Evolutionary conservation across 2,329 filamentous ascomycete species (phyloP).

Genomic region (Volutella citrinella): DNA sequence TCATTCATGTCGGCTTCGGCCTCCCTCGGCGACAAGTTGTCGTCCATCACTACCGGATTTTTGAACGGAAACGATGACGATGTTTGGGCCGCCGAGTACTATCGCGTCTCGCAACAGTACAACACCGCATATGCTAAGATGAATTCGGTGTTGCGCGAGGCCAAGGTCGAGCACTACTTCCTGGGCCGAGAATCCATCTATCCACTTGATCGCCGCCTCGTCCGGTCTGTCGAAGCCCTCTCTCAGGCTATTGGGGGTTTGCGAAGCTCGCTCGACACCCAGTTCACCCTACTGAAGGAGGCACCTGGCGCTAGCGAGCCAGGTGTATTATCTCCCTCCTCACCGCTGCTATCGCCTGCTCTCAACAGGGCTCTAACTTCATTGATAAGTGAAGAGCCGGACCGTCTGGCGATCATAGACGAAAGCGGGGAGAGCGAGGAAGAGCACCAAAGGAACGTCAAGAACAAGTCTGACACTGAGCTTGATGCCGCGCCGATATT

Average conservation of each 20-base stretch:
- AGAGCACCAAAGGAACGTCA: conserved; percentile 33
- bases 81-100: conserved; percentile 64
- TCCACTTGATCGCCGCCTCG: conserved; percentile 72
- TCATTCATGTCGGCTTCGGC: conserved; percentile 71
- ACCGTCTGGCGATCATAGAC: conserved; percentile 59
- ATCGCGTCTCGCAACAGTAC: conserved; percentile 60
- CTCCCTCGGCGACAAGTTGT: conserved; percentile 76
- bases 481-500: conserved; percentile 37
- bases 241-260: conserved; percentile 88
- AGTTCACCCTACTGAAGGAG: conserved; percentile 80
- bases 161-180: conserved; percentile 85
- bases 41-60: conserved; percentile 78
- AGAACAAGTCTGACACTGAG: conserved; percentile 28
- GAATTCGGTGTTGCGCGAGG: conserved; percentile 75
- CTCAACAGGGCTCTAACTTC: conserved; percentile 27
- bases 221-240: conserved; percentile 79
- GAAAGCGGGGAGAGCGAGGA: conserved; percentile 59
- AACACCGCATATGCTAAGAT: conserved; percentile 66
- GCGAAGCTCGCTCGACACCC: conserved; percentile 82
- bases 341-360: conserved; percentile 20
- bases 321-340: conserved; percentile 14
- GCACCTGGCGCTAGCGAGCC: conserved; percentile 27
- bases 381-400: conserved; percentile 38
- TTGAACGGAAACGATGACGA: conserved; percentile 79
- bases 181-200: conserved; percentile 78